phyloP scores from a whole-genome alignment of 2,329 filamentous ascomycete genomes.

The Colletotrichum nymphaeae region DNA sequence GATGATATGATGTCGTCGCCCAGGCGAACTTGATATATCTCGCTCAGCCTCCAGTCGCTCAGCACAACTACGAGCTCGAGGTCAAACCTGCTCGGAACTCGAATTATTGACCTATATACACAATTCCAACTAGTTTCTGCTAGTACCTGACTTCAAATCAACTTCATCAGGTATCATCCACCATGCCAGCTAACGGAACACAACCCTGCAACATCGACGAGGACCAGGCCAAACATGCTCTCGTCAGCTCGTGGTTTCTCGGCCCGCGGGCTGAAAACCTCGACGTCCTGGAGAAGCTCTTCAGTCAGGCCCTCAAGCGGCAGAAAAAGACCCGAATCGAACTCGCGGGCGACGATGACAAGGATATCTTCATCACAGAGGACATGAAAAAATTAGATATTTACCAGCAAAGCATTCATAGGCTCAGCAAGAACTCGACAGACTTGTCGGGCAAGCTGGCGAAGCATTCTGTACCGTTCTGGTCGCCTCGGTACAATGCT shows the following conservation, averaged over 20 bases:
- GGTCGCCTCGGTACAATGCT: constrained; percentile 57
- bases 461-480: constrained; percentile 55
- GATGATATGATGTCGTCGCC: background rate
- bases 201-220: background rate
- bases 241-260: constrained; percentile 54
- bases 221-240: background rate
- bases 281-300: constrained; percentile 51
- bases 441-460: constrained; percentile 48
- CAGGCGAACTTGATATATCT: background rate
- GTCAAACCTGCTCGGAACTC: background rate
- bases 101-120: background rate
- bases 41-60: background rate
- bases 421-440: constrained; percentile 47
- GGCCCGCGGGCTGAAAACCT: constrained; percentile 55
- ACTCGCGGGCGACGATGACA: background rate
- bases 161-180: background rate
- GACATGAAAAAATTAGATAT: constrained; percentile 47
- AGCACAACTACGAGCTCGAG: background rate
- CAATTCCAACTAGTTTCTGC: background rate
- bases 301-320: background rate
- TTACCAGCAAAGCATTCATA: background rate
- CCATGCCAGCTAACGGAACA: background rate
- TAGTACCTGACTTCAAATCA: background rate
- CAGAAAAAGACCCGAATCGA: background rate
- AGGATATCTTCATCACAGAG: background rate